These are phyloP conservation scores for Endocalyx cinctus DNA, from an alignment of 2,329 filamentous ascomycete species.

Conservation along the genomic window DNA sequence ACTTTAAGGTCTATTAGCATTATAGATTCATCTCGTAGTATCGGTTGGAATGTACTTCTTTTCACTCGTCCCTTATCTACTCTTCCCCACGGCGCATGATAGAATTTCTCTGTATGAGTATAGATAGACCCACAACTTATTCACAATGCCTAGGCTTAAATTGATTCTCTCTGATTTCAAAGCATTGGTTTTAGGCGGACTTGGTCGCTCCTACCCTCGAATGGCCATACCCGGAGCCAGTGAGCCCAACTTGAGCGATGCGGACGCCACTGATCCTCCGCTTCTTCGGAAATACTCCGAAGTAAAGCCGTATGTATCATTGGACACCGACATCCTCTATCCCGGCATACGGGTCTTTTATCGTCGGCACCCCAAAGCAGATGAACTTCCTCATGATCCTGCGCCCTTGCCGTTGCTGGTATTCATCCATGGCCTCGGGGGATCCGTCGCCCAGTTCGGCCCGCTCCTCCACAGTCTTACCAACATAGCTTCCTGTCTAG, in stretches of 20 bases:
- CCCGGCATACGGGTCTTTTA: constrained; percentile 77
- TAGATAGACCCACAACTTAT: too few species aligned
- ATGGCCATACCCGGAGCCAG: constrained; percentile 19
- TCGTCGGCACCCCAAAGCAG: constrained; percentile 74
- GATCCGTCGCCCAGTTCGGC: constrained; percentile 83
- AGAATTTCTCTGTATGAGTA: too few species aligned
- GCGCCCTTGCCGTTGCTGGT: constrained; percentile 77
- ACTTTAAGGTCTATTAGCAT: too few species aligned
- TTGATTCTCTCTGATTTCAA: too few species aligned
- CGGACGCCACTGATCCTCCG: constrained; percentile 65
- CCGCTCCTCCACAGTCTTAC: constrained; percentile 75
- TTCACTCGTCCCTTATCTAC: too few species aligned
- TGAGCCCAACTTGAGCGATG: constrained; percentile 28
- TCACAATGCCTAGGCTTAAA: too few species aligned
- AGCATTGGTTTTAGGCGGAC: too few species aligned
- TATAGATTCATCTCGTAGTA: too few species aligned
- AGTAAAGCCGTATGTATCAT: constrained; percentile 68
- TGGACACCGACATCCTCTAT: constrained; percentile 60
- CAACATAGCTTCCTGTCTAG: constrained; percentile 78
- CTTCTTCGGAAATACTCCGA: constrained; percentile 73
- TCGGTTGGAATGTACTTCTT: too few species aligned
- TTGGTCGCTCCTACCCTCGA: too few species aligned
- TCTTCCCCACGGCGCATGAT: too few species aligned
- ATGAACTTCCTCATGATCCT: constrained; percentile 70
- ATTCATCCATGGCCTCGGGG: constrained; percentile 90